These are phyloP conservation scores for Macaranga tanarius DNA, from an alignment of 441 rosid species.

Conservation along the genomic window DNA sequence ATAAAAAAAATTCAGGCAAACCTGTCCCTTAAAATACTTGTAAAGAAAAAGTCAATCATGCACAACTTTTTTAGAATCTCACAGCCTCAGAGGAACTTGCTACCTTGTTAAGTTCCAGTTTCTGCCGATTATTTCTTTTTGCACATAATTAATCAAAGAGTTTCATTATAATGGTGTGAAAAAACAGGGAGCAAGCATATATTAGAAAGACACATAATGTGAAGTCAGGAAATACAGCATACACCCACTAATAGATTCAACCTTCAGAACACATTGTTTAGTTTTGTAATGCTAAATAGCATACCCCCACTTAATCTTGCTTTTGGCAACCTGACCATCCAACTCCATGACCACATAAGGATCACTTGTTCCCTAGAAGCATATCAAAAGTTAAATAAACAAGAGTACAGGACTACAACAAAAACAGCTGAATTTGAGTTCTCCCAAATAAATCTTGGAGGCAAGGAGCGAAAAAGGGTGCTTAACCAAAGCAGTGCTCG, in stretches of 20 bases:
- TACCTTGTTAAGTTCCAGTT: neutral
- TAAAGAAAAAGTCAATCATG: neutral
- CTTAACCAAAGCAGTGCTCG: too few relatives aligned
- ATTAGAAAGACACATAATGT: neutral
- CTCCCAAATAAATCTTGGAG: slow-evolving; percentile 4
- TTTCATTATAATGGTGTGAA: neutral
- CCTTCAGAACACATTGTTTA: neutral
- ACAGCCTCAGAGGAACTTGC: neutral
- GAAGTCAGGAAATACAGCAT: neutral
- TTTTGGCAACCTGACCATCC: slow-evolving; percentile 87
- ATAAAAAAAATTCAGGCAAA: neutral
- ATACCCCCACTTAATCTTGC: slow-evolving; percentile 79
- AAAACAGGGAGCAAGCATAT: neutral
- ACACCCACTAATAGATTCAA: neutral
- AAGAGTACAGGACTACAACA: neutral
- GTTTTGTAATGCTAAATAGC: slow-evolving; percentile 10
- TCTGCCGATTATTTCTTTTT: neutral
- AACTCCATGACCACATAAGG: slow-evolving; percentile 84
- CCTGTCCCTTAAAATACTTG: slow-evolving; percentile 1
- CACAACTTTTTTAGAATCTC: neutral
- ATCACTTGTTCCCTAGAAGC: slow-evolving; percentile 80
- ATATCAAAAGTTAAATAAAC: slow-evolving; percentile 11
- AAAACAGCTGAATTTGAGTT: neutral
- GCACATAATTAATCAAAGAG: neutral
- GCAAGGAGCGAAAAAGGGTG: neutral